Evolutionary conservation across 495 filamentous ascomycete genomes (phyloP).

Genomic region (Pseudotulostoma volvatum): DNA sequence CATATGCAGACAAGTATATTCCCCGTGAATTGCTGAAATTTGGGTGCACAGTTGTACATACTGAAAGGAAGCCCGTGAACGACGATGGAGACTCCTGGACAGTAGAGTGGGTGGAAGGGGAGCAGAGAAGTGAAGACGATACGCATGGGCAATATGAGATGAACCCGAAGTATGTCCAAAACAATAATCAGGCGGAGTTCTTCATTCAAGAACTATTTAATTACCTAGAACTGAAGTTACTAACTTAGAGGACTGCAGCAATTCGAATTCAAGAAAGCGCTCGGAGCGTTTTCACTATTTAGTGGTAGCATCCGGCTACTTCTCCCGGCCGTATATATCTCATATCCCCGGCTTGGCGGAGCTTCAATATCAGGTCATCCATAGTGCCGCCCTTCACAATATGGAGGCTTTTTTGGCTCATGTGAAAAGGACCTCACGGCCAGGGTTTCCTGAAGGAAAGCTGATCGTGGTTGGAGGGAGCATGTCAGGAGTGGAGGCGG

Average conservation of each 20-base stretch:
- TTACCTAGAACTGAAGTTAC: no score
- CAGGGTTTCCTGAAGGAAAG: constrained; percentile 25
- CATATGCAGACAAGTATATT: constrained; percentile 44
- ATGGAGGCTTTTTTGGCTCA: constrained; percentile 10
- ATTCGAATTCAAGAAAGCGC: neutral
- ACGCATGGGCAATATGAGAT: no score
- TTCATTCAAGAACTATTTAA: no score
- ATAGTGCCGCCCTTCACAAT: constrained; percentile 38
- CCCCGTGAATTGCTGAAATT: constrained; percentile 31
- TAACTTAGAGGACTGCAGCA: no score
- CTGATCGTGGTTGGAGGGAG: constrained; percentile 69
- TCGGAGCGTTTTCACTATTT: constrained; percentile 50
- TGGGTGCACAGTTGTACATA: constrained; percentile 34
- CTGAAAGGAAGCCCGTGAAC: constrained; percentile 17
- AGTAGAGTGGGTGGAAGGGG: constrained; percentile 26
- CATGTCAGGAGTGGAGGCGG: constrained; percentile 69
- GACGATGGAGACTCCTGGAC: constrained; percentile 31
- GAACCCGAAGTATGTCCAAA: no score
- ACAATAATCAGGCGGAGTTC: no score
- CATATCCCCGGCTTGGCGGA: constrained; percentile 20
- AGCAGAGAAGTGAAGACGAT: neutral
- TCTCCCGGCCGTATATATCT: constrained; percentile 44
- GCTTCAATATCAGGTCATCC: constrained; percentile 28
- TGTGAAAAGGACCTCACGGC: constrained; percentile 1
- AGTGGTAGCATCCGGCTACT: constrained; percentile 62